Percentiles rank a stretch among this genome's conserved stretches.
These are phyloP conservation scores for Wallacemonas sp. DNA, from an alignment of 208 protist species.

Conservation along the genomic window DNA sequence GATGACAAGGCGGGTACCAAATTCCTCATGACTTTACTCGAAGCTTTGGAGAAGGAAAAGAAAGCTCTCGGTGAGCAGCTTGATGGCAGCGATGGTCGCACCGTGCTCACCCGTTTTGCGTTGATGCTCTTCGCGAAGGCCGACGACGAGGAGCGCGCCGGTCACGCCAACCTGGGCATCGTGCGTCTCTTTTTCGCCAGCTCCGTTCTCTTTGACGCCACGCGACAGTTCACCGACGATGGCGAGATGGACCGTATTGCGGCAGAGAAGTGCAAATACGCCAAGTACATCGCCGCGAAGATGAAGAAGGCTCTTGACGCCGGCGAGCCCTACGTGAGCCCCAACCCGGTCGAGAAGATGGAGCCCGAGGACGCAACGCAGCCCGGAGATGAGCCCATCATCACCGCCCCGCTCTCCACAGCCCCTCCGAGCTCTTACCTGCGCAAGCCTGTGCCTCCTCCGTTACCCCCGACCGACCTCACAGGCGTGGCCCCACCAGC, in stretches of 20 bases:
- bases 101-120: constrained; percentile 56
- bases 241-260: constrained; percentile 63
- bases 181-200: constrained; percentile 75
- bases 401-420: constrained; percentile 13
- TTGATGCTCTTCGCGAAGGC: constrained; percentile 75
- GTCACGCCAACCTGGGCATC: constrained; percentile 39
- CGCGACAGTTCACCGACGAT: constrained; percentile 72
- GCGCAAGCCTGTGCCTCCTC: constrained; percentile 1
- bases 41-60: constrained; percentile 49
- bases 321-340: constrained; percentile 50
- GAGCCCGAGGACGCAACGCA: not conserved
- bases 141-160: constrained; percentile 73
- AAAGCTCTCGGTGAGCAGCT: constrained; percentile 31
- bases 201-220: constrained; percentile 74
- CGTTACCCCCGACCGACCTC: constrained; percentile 7
- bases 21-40: constrained; percentile 56
- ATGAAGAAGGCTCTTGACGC: constrained; percentile 76
- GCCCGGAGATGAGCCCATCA: not conserved
- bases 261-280: constrained; percentile 72
- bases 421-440: constrained; percentile 24
- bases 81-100: constrained; percentile 44
- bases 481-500: not conserved
- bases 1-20: constrained; percentile 46
- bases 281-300: constrained; percentile 67
- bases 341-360: constrained; percentile 33